Evolutionary conservation across 2,329 filamentous ascomycete genomes (phyloP).

Genomic region (Aspergillus floridensis): DNA sequence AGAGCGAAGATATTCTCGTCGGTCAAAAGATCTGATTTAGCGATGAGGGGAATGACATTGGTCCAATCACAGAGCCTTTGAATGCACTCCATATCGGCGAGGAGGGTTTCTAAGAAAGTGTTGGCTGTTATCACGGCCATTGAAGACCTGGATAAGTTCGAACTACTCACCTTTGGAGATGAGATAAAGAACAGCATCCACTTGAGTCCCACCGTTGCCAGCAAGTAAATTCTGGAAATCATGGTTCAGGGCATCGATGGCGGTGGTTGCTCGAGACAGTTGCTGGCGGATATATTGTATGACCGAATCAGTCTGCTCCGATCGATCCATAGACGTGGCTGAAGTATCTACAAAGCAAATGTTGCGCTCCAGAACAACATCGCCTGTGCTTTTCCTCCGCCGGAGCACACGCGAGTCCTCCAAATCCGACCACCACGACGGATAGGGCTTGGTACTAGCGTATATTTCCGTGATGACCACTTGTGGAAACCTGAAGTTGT

Average conservation of each 20-base stretch:
- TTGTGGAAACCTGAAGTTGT: constrained; percentile 13
- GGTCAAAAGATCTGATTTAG: constrained; percentile 69
- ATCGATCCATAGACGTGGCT: constrained; percentile 52
- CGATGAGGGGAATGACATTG: constrained; percentile 80
- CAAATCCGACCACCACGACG: constrained; percentile 82
- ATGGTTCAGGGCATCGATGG: constrained; percentile 62
- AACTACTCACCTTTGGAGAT: constrained; percentile 64
- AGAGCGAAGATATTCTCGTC: constrained; percentile 55
- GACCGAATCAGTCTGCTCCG: constrained; percentile 58
- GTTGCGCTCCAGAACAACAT: constrained; percentile 82
- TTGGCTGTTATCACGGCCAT: constrained; percentile 1
- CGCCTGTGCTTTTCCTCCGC: constrained; percentile 68
- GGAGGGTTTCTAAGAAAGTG: constrained; percentile 50
- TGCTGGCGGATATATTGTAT: constrained; percentile 71
- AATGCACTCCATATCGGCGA: constrained; percentile 69
- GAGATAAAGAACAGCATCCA: constrained; percentile 83
- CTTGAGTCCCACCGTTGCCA: constrained; percentile 75
- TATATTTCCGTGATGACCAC: constrained; percentile 63
- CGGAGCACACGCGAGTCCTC: constrained; percentile 62
- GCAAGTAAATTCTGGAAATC: constrained; percentile 77
- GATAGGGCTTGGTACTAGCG: constrained; percentile 80
- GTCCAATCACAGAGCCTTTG: constrained; percentile 68
- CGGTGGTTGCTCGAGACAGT: constrained; percentile 61
- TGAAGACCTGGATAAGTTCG: background rate
- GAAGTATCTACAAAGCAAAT: constrained; percentile 89